A percentile compares a stretch with the other conserved stretches of the same genome.
These are phyloP conservation scores for Rhizopus sp. DNA, from an alignment of 371 early-diverging fungal genomes.

Conservation along the genomic window DNA sequence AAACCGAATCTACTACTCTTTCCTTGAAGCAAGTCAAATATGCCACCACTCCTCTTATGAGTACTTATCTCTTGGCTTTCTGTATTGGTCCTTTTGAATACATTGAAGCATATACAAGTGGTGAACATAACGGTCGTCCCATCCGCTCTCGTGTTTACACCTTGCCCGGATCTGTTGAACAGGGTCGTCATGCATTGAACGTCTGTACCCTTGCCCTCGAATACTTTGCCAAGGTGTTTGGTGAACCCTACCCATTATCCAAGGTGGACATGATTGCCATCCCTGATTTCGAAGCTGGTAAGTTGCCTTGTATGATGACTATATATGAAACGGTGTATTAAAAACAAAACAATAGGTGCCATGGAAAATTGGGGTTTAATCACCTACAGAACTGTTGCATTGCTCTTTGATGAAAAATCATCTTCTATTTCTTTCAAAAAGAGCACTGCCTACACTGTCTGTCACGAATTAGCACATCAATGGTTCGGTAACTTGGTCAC, in stretches of 20 bases:
- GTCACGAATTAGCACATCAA: constrained; percentile 94
- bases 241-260: constrained; percentile 83
- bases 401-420: constrained; percentile 75
- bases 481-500: constrained; percentile 91
- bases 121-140: constrained; percentile 53
- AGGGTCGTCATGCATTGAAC: constrained; percentile 78
- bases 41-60: constrained; percentile 88
- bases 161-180: constrained; percentile 65
- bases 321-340: background rate
- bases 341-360: constrained; percentile 46
- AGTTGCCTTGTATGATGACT: background rate
- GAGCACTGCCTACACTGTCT: constrained; percentile 82
- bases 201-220: constrained; percentile 74
- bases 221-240: constrained; percentile 84
- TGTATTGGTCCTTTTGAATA: constrained; percentile 86
- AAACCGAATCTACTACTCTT: constrained; percentile 12
- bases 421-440: constrained; percentile 73
- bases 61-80: constrained; percentile 85
- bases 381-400: constrained; percentile 80
- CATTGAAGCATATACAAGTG: constrained; percentile 74
- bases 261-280: constrained; percentile 91
- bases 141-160: constrained; percentile 82
- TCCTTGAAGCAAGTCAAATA: constrained; percentile 69
- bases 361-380: constrained; percentile 95
- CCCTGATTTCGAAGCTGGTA: constrained; percentile 84